Base-by-base conservation (phyloP, 805 yeast genomes). In the Candida boleticola region DNA sequence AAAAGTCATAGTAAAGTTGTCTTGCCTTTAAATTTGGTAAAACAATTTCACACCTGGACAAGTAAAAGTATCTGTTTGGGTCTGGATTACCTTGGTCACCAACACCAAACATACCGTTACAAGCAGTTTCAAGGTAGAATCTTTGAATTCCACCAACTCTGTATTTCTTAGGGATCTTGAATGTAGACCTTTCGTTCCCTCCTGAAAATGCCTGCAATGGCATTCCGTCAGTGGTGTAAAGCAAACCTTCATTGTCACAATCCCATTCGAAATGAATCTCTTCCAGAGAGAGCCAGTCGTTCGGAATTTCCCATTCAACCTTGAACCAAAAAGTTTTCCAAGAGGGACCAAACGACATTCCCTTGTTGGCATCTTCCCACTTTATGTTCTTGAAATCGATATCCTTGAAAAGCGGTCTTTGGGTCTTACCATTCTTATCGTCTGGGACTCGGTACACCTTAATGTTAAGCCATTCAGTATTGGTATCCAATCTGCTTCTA, bases 281-380 rank as follows among this genome's bases (percentile, higher is more conserved):
- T 29, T 77, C 80, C 18, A 69, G 58, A 7, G 65, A 50, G 16
- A 70, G 36, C 86, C 87, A 83, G 2, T 71, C 59, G 13, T 68
- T 50, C 0, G 96, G 96, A 4, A 92, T 68, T n/a, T 69, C 66
- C 44, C 87, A 63, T 11, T 73, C 64, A 17, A 92, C 66, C 51
- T 80, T 77, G 64, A 93, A 89, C 99, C 99, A 92, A 49, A 89
- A 95, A 1, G 98, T 85, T 44, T 92, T 83, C 99, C 99, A 92
- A 11, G 95, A 85, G 3, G 99, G 99, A 0, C 98, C 97, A 60
- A 86, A 89, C 6, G 72, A 65, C 51, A 86, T 83, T 18, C 93
- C 95, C 49, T 80, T 81, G 11, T 63, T 60, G n/a, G 87, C 83
- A 19, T 70, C 66, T 50, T 73, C 66, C 73, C 80, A 80, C 18